These are phyloP conservation scores for Zea luxurians DNA, from an alignment of 176 grass and related monocot genomes.

Conservation along the genomic window DNA sequence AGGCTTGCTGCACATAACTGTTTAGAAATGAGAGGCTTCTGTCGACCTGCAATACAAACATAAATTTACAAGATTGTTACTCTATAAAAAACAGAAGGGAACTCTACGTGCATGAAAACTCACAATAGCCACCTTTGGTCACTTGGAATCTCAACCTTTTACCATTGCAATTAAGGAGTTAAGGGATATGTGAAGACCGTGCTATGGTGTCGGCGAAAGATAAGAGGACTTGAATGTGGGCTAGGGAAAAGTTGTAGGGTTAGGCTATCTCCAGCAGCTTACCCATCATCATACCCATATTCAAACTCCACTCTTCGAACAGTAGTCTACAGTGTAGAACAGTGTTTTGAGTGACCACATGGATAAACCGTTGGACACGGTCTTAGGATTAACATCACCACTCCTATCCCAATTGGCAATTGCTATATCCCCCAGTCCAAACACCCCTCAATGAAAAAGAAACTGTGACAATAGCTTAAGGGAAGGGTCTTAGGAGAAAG, in stretches of 20 bases:
- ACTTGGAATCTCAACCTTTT: conserved; percentile 1
- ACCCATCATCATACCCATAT: no score
- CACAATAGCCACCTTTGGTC: not conserved
- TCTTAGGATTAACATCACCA: no score
- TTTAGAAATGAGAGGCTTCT: conserved; percentile 75
- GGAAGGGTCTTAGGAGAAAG: not conserved
- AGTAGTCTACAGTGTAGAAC: no score
- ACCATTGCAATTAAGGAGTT: not conserved
- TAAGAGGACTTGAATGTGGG: not conserved
- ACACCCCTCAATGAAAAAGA: not conserved
- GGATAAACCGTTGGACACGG: no score
- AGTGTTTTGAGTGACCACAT: no score
- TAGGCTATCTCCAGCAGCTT: no score
- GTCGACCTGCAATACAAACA: conserved; percentile 67
- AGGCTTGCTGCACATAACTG: conserved; percentile 75
- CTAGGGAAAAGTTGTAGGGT: not conserved
- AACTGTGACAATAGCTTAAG: not conserved
- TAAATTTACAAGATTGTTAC: conserved; percentile 10
- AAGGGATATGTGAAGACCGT: not conserved
- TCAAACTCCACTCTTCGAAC: no score
- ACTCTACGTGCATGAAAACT: no score
- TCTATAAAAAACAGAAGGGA: no score
- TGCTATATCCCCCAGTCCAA: not conserved
- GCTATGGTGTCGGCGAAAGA: not conserved
- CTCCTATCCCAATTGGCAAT: not conserved